These are phyloP conservation scores for Trichosporon sp. DNA, from an alignment of 1,284 basidiomycete species.

Conservation along the genomic window DNA sequence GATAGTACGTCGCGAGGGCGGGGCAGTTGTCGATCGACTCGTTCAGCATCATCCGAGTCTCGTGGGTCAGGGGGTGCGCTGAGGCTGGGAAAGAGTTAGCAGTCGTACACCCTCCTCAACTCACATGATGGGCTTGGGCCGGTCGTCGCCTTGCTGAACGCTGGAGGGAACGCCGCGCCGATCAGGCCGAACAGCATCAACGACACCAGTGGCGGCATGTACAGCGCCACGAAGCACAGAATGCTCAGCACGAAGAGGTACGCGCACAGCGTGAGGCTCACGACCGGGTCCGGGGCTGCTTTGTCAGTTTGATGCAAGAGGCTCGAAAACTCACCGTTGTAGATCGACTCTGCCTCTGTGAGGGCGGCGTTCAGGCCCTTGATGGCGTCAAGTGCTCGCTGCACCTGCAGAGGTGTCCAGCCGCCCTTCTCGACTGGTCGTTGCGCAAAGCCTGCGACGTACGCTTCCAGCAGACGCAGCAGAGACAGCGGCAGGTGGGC, in stretches of 20 bases:
- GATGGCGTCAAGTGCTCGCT: slow-evolving; percentile 36
- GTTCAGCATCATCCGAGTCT: slow-evolving; percentile 35
- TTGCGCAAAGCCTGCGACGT: slow-evolving; percentile 36
- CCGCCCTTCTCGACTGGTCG: slow-evolving; percentile 29
- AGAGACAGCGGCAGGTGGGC: slow-evolving; percentile 43
- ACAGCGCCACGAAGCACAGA: slow-evolving; percentile 3
- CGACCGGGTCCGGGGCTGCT: slow-evolving; percentile 11
- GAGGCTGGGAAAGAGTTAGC: not conserved
- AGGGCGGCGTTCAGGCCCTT: slow-evolving; percentile 31
- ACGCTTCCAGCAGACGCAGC: slow-evolving; percentile 43
- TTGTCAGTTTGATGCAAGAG: slow-evolving; percentile 1
- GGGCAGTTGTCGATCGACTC: slow-evolving; percentile 42
- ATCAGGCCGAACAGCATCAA: not conserved
- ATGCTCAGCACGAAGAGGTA: slow-evolving; percentile 7
- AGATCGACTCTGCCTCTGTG: slow-evolving; percentile 41
- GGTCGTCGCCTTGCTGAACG: not conserved
- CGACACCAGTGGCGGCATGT: not conserved
- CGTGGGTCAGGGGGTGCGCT: slow-evolving; percentile 9
- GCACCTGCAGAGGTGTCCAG: slow-evolving; percentile 39
- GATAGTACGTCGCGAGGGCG: slow-evolving; percentile 34
- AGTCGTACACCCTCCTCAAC: too few relatives aligned
- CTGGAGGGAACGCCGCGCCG: not conserved
- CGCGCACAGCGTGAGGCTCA: slow-evolving; percentile 13
- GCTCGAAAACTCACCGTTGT: slow-evolving; percentile 30
- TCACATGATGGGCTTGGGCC: slow-evolving; percentile 10